Base-by-base conservation (phyloP, 192 early-diverging fungal genomes). In the Coemansia sp. region DNA sequence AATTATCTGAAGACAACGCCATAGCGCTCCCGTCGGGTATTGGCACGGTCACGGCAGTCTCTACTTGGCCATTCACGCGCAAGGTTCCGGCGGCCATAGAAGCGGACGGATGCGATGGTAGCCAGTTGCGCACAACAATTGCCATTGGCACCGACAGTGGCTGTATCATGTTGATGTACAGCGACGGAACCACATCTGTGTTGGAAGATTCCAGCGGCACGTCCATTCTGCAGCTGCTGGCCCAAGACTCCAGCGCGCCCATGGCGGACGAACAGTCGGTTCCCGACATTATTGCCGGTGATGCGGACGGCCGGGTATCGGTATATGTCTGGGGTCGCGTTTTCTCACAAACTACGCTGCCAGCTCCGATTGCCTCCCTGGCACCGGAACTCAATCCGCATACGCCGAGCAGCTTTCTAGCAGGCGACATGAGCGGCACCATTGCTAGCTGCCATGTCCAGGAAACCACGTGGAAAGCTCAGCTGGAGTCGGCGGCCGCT, bases 371-470 rank as follows among this genome's bases (percentile, higher is more conserved):
- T 3, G 60, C 65, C 4, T 61, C 65, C 5, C 46, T 75, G 20
- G 53, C 72, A 1, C 28, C 39, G 1, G 62, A 69, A n/a, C 49
- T 23, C 34, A 75, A 68, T 28, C 66, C 72, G 14, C 20, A 65
- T n/a, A 55, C 62, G 26, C 60, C 61, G 6, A 59, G 54, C 43
- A 61, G 54, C 49, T 69, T 60, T 25, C 43, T 67, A 43, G 66
- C 58, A 5, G 72, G 72, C 31, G 72, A 75, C 50, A 60, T 69
- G 61, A 45, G 64, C 31, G 72, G 72, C 21, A 44, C 53, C 4
- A 56, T 75, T 40, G 60, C 66, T 10, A 50, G 53, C 23, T 58
- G 58, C 50, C 72, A 68, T 41, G 53, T 50, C 0, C 72, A 69
- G 14, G 66, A 56, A 14, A 44, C 56, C 9, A 36, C 60, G 32